phyloP scores from a whole-genome alignment of 192 early-diverging fungal genomes.

The Glomus cerebriforme region DNA sequence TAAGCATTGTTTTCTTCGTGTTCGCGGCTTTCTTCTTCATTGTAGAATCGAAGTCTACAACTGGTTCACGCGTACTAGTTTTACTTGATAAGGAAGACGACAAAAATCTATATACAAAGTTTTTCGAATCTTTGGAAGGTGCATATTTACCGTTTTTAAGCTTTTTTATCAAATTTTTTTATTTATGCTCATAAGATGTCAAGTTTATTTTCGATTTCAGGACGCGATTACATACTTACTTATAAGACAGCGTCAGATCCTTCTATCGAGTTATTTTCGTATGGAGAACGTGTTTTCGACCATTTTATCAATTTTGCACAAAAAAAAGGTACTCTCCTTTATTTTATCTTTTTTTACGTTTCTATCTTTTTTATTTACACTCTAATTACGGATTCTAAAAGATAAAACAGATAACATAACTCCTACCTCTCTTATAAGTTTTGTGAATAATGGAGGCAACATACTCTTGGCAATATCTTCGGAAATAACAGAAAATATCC shows the following conservation, averaged over 20 bases:
- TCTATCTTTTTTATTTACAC: neutral
- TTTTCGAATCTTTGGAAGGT: conserved; percentile 64
- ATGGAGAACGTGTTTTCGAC: conserved; percentile 71
- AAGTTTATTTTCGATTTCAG: conserved; percentile 39
- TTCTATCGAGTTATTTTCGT: conserved; percentile 55
- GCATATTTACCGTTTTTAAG: neutral
- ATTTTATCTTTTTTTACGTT: conserved; percentile 5
- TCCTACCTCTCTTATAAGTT: conserved; percentile 71
- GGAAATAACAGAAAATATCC: conserved; percentile 64
- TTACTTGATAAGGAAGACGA: conserved; percentile 60
- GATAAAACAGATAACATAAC: conserved; percentile 54
- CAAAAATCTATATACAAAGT: conserved; percentile 51
- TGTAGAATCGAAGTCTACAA: conserved; percentile 57
- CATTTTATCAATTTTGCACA: conserved; percentile 84
- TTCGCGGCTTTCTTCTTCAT: neutral
- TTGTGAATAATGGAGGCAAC: conserved; percentile 91
- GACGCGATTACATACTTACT: conserved; percentile 61
- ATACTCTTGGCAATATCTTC: conserved; percentile 72
- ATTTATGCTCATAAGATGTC: conserved; percentile 35
- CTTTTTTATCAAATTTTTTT: conserved; percentile 17
- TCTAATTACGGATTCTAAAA: conserved; percentile 23
- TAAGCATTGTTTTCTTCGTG: neutral
- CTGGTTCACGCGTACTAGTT: conserved; percentile 68
- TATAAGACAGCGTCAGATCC: conserved; percentile 57
- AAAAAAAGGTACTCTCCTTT: conserved; percentile 54